These are phyloP conservation scores for Sinapis alba DNA, from an alignment of 441 rosid species.

Conservation along the genomic window DNA sequence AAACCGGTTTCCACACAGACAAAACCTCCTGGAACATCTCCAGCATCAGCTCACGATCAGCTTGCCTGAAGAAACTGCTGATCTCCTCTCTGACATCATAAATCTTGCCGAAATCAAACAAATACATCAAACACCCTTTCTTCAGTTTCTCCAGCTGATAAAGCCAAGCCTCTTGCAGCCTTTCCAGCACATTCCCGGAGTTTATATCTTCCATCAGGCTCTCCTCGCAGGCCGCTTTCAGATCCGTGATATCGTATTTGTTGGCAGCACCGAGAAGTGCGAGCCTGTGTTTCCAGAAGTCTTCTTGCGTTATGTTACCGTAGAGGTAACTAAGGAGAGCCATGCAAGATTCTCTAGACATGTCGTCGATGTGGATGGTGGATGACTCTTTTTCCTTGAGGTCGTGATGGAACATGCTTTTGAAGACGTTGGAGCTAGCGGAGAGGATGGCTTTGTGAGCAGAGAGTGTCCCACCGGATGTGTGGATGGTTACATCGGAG, in stretches of 20 bases:
- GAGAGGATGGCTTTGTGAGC: slow-evolving; percentile 91
- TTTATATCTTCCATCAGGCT: slow-evolving; percentile 90
- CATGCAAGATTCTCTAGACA: slow-evolving; percentile 79
- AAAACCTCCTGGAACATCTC: slow-evolving; percentile 93
- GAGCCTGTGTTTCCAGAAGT: slow-evolving; percentile 87
- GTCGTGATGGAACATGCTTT: slow-evolving; percentile 86
- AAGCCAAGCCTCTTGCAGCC: slow-evolving; percentile 93
- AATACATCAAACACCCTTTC: slow-evolving; percentile 80
- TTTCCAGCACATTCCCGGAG: slow-evolving; percentile 78
- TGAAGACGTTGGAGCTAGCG: slow-evolving; percentile 85
- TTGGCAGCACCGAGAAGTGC: slow-evolving; percentile 81
- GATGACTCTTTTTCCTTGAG: slow-evolving; percentile 92
- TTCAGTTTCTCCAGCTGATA: slow-evolving; percentile 83
- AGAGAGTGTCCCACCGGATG: slow-evolving; percentile 68
- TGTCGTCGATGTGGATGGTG: slow-evolving; percentile 75
- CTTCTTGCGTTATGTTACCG: slow-evolving; percentile 75
- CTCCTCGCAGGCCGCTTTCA: slow-evolving; percentile 82
- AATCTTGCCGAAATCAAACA: slow-evolving; percentile 91
- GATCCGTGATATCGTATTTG: slow-evolving; percentile 72
- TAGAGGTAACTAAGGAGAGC: slow-evolving; percentile 76
- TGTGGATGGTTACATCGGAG: slow-evolving; percentile 74
- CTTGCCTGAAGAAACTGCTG: slow-evolving; percentile 70
- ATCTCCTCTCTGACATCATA: slow-evolving; percentile 83
- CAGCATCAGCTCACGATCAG: slow-evolving; percentile 76
- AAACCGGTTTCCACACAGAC: slow-evolving; percentile 75